Evolutionary conservation across 192 early-diverging fungal species (phyloP).

Genomic region (Entomortierella lignicola): DNA sequence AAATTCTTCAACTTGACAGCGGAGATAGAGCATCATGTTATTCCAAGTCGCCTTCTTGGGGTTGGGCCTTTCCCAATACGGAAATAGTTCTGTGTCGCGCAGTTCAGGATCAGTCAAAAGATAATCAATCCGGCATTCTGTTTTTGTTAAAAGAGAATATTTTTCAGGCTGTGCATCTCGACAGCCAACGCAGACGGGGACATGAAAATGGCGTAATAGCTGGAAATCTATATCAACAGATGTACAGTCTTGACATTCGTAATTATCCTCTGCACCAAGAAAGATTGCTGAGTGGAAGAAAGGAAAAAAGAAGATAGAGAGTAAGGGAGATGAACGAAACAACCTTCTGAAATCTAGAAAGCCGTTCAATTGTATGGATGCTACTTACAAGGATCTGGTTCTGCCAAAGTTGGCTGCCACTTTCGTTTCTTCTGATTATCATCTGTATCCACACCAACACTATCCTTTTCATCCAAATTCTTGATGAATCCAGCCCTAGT

Average conservation of each 20-base stretch:
- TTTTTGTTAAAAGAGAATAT: constrained; percentile 96
- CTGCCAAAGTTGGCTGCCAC: constrained; percentile 43
- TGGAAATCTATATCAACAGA: constrained; percentile 86
- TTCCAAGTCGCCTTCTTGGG: constrained; percentile 96
- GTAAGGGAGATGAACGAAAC: not conserved
- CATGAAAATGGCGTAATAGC: constrained; percentile 77
- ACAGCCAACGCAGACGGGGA: constrained; percentile 82
- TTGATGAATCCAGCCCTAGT: constrained; percentile 88
- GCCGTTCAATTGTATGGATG: not conserved
- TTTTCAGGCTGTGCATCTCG: constrained; percentile 82
- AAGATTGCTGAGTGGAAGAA: constrained; percentile 54
- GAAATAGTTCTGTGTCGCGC: constrained; percentile 79
- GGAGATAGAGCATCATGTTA: constrained; percentile 95
- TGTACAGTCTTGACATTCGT: constrained; percentile 86
- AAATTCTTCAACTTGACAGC: constrained; percentile 91
- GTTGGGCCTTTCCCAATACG: constrained; percentile 90
- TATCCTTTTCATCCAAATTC: constrained; percentile 59
- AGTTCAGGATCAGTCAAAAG: constrained; percentile 94
- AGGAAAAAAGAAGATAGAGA: not conserved
- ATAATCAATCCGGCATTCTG: constrained; percentile 89
- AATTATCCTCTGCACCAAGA: constrained; percentile 64
- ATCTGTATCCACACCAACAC: not conserved
- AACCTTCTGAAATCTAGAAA: not conserved
- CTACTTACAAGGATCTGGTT: constrained; percentile 61
- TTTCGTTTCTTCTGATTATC: constrained; percentile 53